phyloP scores from a whole-genome alignment of 2,329 filamentous ascomycete species.

The Colletotrichum spaethianum region DNA sequence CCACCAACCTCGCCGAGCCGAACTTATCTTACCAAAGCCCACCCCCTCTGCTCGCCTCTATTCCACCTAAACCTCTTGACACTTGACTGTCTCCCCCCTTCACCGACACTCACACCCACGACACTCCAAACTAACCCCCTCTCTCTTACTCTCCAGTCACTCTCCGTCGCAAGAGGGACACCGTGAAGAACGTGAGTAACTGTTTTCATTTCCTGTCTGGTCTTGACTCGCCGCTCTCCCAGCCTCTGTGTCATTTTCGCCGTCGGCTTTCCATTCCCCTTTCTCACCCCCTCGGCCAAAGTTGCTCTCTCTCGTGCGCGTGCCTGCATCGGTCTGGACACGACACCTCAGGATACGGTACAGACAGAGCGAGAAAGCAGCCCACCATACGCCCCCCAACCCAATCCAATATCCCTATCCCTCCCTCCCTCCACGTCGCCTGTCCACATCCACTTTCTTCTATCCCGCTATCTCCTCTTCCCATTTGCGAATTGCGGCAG shows the following conservation, averaged over 20 bases:
- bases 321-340: constrained; percentile 41
- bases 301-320: constrained; percentile 39
- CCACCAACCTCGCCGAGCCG: constrained; percentile 44
- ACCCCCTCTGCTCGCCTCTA: constrained; percentile 38
- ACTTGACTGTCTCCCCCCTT: constrained; percentile 39
- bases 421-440: constrained; percentile 41
- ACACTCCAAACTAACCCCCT: constrained; percentile 14
- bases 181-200: constrained; percentile 38
- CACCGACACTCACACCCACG: constrained; percentile 40
- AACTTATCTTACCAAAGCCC: constrained; percentile 41
- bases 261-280: constrained; percentile 28
- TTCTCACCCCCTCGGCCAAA: constrained; percentile 34
- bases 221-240: constrained; percentile 6
- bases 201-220: constrained; percentile 13
- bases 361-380: constrained; percentile 24
- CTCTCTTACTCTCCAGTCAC: constrained; percentile 12
- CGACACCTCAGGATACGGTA: constrained; percentile 40
- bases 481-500: constrained; percentile 41
- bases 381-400: constrained; percentile 38
- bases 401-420: constrained; percentile 40
- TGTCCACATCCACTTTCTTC: constrained; percentile 42
- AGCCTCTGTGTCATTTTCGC: constrained; percentile 31
- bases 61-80: constrained; percentile 41
- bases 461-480: constrained; percentile 38
- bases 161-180: constrained; percentile 35